Percentiles rank a stretch among this genome's conserved stretches.
These are phyloP conservation scores for Brachypodium distachyon DNA, from an alignment of 202 grass and related monocot genomes.

Conservation along the genomic window DNA sequence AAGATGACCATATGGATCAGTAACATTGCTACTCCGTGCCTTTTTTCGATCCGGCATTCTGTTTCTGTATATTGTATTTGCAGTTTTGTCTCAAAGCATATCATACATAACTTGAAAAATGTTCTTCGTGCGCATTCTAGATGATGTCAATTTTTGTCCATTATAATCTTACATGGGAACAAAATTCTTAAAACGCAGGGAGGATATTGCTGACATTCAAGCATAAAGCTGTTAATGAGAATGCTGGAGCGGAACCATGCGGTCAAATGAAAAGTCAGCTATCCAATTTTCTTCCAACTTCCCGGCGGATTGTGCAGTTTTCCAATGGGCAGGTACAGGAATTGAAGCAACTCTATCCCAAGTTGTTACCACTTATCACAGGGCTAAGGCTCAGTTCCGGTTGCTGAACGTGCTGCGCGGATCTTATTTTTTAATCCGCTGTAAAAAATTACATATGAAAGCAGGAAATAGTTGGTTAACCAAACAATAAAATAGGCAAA, in stretches of 20 bases:
- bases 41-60: too few relatives aligned
- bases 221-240: conserved; percentile 27
- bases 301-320: conserved; percentile 88
- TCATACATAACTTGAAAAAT: background rate
- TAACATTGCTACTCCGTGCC: too few relatives aligned
- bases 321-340: conserved; percentile 74
- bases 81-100: background rate
- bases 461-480: too few relatives aligned
- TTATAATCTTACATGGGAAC: conserved; percentile 13
- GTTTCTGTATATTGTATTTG: background rate
- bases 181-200: conserved; percentile 28
- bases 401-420: too few relatives aligned
- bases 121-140: background rate
- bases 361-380: background rate
- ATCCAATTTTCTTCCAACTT: conserved; percentile 90
- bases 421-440: too few relatives aligned
- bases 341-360: background rate
- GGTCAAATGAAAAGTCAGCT: conserved; percentile 56
- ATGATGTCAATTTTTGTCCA: background rate
- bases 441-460: too few relatives aligned
- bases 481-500: too few relatives aligned
- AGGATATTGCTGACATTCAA: conserved; percentile 76
- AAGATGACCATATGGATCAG: conserved; percentile 21
- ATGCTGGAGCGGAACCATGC: conserved; percentile 24
- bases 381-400: too few relatives aligned